phyloP scores from a whole-genome alignment of 257 asterid species.

The Nicotiana noctiflora region DNA sequence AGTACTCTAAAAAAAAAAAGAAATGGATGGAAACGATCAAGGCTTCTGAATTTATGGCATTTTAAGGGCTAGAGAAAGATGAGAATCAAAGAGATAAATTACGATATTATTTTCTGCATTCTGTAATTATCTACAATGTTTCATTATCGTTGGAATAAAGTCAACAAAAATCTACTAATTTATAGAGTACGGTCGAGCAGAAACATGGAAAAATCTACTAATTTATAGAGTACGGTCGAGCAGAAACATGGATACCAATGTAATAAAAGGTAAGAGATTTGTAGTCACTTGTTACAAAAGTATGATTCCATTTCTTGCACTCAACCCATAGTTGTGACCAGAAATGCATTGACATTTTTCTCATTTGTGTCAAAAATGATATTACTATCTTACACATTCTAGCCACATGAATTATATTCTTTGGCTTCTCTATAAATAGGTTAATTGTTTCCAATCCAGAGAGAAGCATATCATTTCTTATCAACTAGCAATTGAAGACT shows the following conservation, averaged over 20 bases:
- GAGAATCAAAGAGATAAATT: neutral
- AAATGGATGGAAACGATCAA: neutral
- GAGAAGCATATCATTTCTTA: neutral
- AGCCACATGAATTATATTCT: too few relatives aligned
- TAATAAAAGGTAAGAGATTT: slow-evolving; percentile 12
- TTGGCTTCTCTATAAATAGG: neutral
- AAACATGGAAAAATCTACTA: neutral
- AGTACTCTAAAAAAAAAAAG: too few relatives aligned
- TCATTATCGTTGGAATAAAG: too few relatives aligned
- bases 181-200: neutral
- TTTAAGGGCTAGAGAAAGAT: neutral
- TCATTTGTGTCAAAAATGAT: neutral
- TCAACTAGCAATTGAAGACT: neutral
- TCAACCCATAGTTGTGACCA: too few relatives aligned
- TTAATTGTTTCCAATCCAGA: neutral
- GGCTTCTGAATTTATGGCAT: neutral
- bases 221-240: neutral
- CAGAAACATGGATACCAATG: slow-evolving; percentile 5
- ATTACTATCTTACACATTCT: neutral
- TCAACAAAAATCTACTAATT: too few relatives aligned
- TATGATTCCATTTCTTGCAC: too few relatives aligned
- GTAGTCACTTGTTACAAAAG: too few relatives aligned
- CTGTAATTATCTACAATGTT: neutral
- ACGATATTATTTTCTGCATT: neutral
- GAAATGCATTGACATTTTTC: neutral